phyloP scores from a whole-genome alignment of 352 stramenopile species.

The Pythium utonaiense region DNA sequence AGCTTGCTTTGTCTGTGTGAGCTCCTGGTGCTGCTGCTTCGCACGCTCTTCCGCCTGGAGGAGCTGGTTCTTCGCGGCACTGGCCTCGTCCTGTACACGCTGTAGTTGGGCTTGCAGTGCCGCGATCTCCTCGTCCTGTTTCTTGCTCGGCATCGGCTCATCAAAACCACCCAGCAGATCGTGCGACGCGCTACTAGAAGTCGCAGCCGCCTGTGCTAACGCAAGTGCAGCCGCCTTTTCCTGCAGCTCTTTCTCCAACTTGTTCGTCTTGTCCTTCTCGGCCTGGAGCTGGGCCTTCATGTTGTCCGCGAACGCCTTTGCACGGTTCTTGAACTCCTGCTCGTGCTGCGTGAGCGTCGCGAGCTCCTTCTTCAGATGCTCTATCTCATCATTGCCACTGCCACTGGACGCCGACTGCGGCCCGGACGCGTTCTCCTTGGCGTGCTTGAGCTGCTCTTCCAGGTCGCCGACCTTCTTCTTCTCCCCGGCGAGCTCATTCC shows the following conservation, averaged over 20 bases:
- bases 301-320: constrained; percentile 63
- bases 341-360: constrained; percentile 35
- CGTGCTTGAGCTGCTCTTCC: constrained; percentile 46
- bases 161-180: constrained; percentile 11
- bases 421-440: constrained; percentile 8
- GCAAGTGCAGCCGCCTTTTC: constrained; percentile 36
- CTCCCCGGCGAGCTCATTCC: constrained; percentile 47
- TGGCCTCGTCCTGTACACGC: constrained; percentile 12
- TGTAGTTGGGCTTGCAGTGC: constrained; percentile 36
- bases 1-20: constrained; percentile 32
- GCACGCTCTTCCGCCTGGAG: constrained; percentile 27
- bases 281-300: constrained; percentile 61
- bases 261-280: constrained; percentile 52
- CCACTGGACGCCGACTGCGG: not conserved
- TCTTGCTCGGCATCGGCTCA: constrained; percentile 16
- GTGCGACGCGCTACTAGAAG: constrained; percentile 15
- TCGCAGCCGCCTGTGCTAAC: not conserved
- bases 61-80: constrained; percentile 24
- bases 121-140: constrained; percentile 35
- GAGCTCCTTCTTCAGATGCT: constrained; percentile 33
- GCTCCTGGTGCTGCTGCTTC: constrained; percentile 30
- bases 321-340: constrained; percentile 61
- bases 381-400: constrained; percentile 26
- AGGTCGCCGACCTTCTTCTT: constrained; percentile 66
- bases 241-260: constrained; percentile 49